Conservation (phyloP, 2,329 filamentous ascomycete species). For the Verticillium nubilum region DNA sequence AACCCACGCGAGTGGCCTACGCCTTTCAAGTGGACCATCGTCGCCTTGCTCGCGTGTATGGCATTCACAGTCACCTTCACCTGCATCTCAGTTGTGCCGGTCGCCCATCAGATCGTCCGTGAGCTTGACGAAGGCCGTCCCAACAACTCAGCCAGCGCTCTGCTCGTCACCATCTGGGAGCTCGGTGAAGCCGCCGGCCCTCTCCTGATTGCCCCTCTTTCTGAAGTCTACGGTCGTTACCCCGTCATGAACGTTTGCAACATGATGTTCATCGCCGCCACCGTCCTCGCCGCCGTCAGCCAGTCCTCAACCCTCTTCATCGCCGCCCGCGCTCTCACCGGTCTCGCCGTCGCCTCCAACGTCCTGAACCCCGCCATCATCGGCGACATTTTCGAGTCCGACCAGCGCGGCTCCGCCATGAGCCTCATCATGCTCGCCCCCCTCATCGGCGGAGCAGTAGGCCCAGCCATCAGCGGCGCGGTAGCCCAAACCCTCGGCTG, state of each 20-base stretch:
- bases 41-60: constrained; percentile 46
- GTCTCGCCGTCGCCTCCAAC: constrained; percentile 58
- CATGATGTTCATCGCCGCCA: constrained; percentile 42
- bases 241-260: constrained; percentile 50
- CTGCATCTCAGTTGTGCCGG: constrained; percentile 49
- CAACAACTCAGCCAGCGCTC: constrained; percentile 41
- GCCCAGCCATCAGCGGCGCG: constrained; percentile 48
- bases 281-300: constrained; percentile 39
- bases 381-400: constrained; percentile 55
- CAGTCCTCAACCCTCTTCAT: constrained; percentile 42
- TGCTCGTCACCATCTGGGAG: constrained; percentile 68
- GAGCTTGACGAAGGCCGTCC: constrained; percentile 35
- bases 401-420: constrained; percentile 54
- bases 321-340: constrained; percentile 50
- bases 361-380: constrained; percentile 59
- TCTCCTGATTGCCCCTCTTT: constrained; percentile 55
- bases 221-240: constrained; percentile 53
- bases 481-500: constrained; percentile 51
- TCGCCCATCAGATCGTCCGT: constrained; percentile 43
- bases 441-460: constrained; percentile 50
- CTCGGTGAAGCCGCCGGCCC: constrained; percentile 60
- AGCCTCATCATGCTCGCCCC: constrained; percentile 52
- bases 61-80: constrained; percentile 55
- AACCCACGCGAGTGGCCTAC: constrained; percentile 50
- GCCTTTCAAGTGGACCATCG: constrained; percentile 47